Evolutionary conservation across 768 basidiomycete species (phyloP), one percentile per base, ranked within the genome.

Genomic region (Pilatotrama ljubarskyi): DNA sequence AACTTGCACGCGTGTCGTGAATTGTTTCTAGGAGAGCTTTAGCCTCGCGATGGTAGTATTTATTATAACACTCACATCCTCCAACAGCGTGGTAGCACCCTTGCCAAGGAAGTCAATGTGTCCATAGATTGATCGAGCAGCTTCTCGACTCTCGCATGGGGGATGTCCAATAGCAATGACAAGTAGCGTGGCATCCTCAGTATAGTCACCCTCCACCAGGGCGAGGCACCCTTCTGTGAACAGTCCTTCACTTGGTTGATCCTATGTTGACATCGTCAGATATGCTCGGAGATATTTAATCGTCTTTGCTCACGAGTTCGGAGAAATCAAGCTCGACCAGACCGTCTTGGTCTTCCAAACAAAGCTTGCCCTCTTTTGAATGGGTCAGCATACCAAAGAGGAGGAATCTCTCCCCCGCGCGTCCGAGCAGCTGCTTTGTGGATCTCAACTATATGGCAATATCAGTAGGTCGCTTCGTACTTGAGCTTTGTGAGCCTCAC

Each of bases 21-120:
- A 84, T 71, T 87, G 81, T 25, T 80, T 76, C 90, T 92, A 64
- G 11, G 43, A 10, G 5, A 50, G 52, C 58, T n/a, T 37, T 25
- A 58, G 17, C 14, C 15, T 20, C 22, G 20, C 18, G 35, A 20
- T n/a, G n/a, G 18, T 22, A 11, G 14, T 37, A 3, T 41, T 20
- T 17, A n/a, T n/a, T 11, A 20, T 5, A 49, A 36, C 46, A 73
- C 86, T 54, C 67, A 95, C 96, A 72, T 98, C 97, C 77, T 98
- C 95, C 5, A 90, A 75, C 20, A 94, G 74, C 2, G 95, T 93
- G 1, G 95, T 90, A 3, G 92, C 86, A 1, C 97, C 97, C 67
- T 90, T 87, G n/a, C 97, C 97, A 11, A 98, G 82, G 69, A 98
- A 97, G 72, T 99, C 97, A 29, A 98, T 87, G 69, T 98, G 97